A percentile compares a stretch with the other conserved stretches of the same genome.
Evolutionary conservation across 1,284 basidiomycete genomes (phyloP).

Genomic region (Moniliella sp.): DNA sequence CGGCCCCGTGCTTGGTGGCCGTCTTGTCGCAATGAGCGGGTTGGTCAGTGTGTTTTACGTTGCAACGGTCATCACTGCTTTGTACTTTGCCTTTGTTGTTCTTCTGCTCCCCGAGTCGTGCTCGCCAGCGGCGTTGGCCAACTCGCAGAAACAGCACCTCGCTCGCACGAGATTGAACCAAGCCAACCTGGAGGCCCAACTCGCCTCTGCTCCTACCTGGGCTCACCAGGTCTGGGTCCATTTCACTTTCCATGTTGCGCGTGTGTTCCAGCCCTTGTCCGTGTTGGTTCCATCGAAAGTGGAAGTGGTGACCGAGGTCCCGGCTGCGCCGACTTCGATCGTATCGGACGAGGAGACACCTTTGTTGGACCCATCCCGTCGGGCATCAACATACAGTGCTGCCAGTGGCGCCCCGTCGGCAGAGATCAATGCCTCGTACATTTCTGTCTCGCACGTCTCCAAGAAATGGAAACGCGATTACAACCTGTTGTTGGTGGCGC

Average conservation of each 20-base stretch:
- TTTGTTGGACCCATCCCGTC: too few species aligned
- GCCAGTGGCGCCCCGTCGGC: neutral
- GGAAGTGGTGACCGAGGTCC: conserved; percentile 1
- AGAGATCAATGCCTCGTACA: conserved; percentile 12
- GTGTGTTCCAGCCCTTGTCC: conserved; percentile 12
- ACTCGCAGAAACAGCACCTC: too few species aligned
- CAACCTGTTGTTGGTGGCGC: conserved; percentile 22
- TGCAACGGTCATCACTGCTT: conserved; percentile 10
- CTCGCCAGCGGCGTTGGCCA: conserved; percentile 6
- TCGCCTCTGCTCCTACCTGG: neutral
- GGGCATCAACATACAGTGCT: conserved; percentile 1
- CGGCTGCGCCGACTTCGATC: neutral
- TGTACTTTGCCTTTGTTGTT: conserved; percentile 11
- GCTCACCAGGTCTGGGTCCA: neutral
- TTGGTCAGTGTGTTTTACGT: conserved; percentile 17
- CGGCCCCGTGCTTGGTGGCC: conserved; percentile 24
- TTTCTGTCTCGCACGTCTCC: conserved; percentile 16
- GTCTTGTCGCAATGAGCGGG: conserved; percentile 15
- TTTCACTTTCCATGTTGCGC: neutral
- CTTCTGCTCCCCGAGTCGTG: conserved; percentile 25
- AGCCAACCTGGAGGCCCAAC: conserved; percentile 6
- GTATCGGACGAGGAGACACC: neutral
- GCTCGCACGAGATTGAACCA: too few species aligned
- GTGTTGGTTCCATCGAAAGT: conserved; percentile 15
- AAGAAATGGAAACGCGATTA: conserved; percentile 11